phyloP scores from a whole-genome alignment of 1,139 yeast species.

The Pneumocystis oryctolagi region DNA sequence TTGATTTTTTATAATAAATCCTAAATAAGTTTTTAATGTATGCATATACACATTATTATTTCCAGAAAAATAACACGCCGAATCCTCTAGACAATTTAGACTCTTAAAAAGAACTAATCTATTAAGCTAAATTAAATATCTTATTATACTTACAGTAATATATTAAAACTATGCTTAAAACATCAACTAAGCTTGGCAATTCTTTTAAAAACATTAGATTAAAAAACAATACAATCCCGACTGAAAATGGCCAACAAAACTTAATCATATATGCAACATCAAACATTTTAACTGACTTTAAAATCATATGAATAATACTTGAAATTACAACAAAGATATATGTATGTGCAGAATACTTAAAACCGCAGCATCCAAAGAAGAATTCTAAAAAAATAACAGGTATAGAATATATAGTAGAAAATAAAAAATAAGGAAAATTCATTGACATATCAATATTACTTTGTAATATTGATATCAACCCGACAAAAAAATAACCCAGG shows the following conservation, averaged over 20 bases:
- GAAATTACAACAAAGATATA: neutral
- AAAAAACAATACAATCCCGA: neutral
- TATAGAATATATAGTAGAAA: neutral
- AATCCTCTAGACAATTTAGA: neutral
- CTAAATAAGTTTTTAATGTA: neutral
- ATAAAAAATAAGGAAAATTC: neutral
- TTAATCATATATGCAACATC: neutral
- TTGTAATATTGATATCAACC: neutral
- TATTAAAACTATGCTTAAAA: neutral
- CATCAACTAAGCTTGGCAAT: neutral
- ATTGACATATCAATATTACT: neutral
- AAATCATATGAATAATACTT: neutral
- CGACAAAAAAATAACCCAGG: neutral
- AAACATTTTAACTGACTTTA: neutral
- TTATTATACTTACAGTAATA: neutral
- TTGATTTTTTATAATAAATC: slow-evolving; percentile 31
- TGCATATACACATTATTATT: neutral
- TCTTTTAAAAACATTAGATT: neutral
- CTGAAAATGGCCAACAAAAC: neutral
- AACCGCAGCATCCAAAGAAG: neutral
- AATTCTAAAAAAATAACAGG: neutral
- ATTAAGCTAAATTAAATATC: neutral
- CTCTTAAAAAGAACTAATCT: neutral
- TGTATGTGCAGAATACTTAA: neutral
- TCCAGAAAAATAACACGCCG: neutral